Conservation (phyloP, 106 monocot species). For the Triglochin maritima region DNA sequence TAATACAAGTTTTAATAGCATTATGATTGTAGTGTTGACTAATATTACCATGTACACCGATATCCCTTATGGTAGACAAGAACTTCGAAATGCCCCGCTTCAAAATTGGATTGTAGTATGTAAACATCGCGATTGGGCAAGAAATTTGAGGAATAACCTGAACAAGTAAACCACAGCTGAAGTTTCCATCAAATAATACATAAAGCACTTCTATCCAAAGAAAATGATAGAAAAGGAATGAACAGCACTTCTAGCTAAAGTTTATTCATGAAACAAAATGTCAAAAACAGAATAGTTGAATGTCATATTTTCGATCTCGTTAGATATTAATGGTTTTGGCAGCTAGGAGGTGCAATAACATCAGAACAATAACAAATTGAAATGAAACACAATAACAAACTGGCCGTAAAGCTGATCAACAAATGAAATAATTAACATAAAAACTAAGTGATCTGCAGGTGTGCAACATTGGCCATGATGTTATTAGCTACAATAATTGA, state of each 20-base stretch:
- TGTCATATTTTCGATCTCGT: too few species aligned
- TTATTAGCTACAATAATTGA: too few species aligned
- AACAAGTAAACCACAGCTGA: background rate
- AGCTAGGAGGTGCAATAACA: too few species aligned
- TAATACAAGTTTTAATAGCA: background rate
- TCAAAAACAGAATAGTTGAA: too few species aligned
- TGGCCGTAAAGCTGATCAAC: too few species aligned
- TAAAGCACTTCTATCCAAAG: background rate
- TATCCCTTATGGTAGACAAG: constrained; percentile 61
- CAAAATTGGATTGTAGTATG: constrained; percentile 95
- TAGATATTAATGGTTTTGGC: too few species aligned
- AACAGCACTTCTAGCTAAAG: background rate
- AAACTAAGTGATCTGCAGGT: too few species aligned
- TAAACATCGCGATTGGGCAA: constrained; percentile 75
- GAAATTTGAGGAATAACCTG: constrained; percentile 84
- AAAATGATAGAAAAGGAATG: background rate
- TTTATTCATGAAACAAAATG: too few species aligned
- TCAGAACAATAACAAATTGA: too few species aligned
- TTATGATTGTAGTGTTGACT: background rate
- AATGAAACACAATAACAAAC: too few species aligned
- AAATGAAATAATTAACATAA: too few species aligned
- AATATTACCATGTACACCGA: constrained; percentile 64
- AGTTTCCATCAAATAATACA: background rate
- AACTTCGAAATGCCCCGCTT: constrained; percentile 73
- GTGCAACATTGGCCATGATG: too few species aligned